Evolutionary conservation across 495 filamentous ascomycete genomes (phyloP).

Genomic region (Penicillium cosmopolitanum): DNA sequence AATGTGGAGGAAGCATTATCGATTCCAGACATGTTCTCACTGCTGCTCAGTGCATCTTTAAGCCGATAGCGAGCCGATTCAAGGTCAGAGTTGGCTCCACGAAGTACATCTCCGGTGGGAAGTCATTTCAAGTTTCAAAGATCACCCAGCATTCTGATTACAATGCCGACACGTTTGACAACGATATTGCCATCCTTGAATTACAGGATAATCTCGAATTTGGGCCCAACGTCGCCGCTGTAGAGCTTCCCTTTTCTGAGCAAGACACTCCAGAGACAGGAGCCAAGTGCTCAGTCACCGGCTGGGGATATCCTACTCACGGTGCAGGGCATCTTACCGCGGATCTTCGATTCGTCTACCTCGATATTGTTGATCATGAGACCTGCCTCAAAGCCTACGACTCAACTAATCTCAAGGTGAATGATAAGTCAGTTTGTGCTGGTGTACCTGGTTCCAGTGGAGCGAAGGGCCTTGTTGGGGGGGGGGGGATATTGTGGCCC

Average conservation of each 20-base stretch:
- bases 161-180: not conserved
- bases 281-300: not conserved
- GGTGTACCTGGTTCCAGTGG: too few relatives aligned
- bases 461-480: too few relatives aligned
- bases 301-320: not conserved
- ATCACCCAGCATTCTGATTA: not conserved
- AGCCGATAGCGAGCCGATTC: not conserved
- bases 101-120: not conserved
- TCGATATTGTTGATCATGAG: not conserved
- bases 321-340: not conserved
- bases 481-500: too few relatives aligned
- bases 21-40: too few relatives aligned
- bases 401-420: too few relatives aligned
- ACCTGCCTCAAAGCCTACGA: too few relatives aligned
- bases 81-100: not conserved
- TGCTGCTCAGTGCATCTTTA: too few relatives aligned
- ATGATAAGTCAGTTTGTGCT: too few relatives aligned
- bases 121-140: not conserved
- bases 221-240: not conserved
- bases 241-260: not conserved
- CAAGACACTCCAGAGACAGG: not conserved
- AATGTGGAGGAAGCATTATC: too few relatives aligned
- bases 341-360: not conserved
- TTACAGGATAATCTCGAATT: not conserved
- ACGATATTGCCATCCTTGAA: not conserved